Evolutionary conservation across 2,329 filamentous ascomycete genomes (phyloP).

Genomic region (Metarhizium brunneum): DNA sequence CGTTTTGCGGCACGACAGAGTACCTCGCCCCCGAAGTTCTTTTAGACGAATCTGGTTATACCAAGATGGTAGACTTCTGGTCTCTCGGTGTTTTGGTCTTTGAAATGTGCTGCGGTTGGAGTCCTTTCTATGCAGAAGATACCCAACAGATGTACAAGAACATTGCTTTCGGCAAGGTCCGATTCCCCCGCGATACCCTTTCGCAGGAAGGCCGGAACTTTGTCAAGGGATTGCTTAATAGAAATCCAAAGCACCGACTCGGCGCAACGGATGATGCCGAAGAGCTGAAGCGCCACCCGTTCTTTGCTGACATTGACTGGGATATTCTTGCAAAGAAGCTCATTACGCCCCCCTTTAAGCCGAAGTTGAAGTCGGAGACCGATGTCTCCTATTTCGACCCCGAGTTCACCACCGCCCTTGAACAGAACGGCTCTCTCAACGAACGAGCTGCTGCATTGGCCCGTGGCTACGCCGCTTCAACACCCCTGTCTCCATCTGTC

Average conservation of each 20-base stretch:
- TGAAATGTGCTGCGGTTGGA: constrained; percentile 99
- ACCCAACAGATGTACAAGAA: constrained; percentile 99
- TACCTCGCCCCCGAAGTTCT: constrained; percentile 94
- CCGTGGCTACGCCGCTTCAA: constrained; percentile 78
- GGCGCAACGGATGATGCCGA: constrained; percentile 86
- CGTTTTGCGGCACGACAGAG: constrained; percentile 96
- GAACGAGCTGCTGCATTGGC: constrained; percentile 82
- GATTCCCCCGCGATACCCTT: constrained; percentile 89
- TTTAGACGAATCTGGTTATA: constrained; percentile 93
- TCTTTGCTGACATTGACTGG: constrained; percentile 95
- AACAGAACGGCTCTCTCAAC: constrained; percentile 79
- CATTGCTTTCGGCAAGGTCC: constrained; percentile 96
- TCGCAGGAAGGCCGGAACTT: constrained; percentile 95
- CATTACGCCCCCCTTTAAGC: constrained; percentile 94
- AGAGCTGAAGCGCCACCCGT: constrained; percentile 87
- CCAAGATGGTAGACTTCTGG: constrained; percentile 99
- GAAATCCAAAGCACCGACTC: constrained; percentile 91
- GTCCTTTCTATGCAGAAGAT: constrained; percentile 96
- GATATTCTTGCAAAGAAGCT: constrained; percentile 78
- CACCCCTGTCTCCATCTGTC: constrained; percentile 86
- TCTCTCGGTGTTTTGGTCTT: constrained; percentile 95
- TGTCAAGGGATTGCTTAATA: constrained; percentile 92
- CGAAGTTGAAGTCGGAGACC: constrained; percentile 88
- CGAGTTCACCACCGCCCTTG: constrained; percentile 92
- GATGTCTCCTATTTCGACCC: constrained; percentile 98